These are phyloP conservation scores for Puccinia hordei DNA, from an alignment of 1,284 basidiomycete genomes.

Conservation along the genomic window DNA sequence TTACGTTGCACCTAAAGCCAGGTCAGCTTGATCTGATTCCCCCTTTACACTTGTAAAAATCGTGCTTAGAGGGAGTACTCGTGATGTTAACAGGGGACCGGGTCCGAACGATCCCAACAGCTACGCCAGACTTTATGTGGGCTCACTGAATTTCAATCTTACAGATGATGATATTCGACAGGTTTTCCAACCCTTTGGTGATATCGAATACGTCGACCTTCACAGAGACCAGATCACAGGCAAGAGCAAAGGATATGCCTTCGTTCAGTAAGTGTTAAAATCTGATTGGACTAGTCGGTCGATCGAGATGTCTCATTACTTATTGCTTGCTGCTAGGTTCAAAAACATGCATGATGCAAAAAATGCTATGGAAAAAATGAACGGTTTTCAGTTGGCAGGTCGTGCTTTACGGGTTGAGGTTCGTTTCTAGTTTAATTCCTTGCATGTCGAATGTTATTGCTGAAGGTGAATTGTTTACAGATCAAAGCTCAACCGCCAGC, in stretches of 20 bases:
- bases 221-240: constrained; percentile 78
- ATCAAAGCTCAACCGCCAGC: constrained; percentile 51
- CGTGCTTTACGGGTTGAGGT: constrained; percentile 68
- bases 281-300: constrained; percentile 21
- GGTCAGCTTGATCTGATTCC: constrained; percentile 71
- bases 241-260: constrained; percentile 95
- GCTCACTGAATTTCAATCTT: constrained; percentile 92
- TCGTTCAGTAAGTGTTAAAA: constrained; percentile 75
- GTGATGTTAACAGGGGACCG: constrained; percentile 55
- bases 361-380: constrained; percentile 96
- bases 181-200: constrained; percentile 97
- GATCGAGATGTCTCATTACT: neutral
- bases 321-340: constrained; percentile 65
- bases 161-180: constrained; percentile 93
- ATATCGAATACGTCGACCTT: constrained; percentile 95
- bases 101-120: constrained; percentile 61
- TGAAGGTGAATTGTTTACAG: constrained; percentile 32
- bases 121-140: constrained; percentile 82
- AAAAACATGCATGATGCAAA: constrained; percentile 85
- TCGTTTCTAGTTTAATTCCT: constrained; percentile 5
- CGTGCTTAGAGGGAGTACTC: constrained; percentile 64
- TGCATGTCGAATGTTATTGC: neutral
- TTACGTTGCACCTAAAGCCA: constrained; percentile 53
- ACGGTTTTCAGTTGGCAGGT: constrained; percentile 94
- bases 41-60: constrained; percentile 67